phyloP scores from a whole-genome alignment of 108 stramenopile species.

The Discostella stelligeroides region DNA sequence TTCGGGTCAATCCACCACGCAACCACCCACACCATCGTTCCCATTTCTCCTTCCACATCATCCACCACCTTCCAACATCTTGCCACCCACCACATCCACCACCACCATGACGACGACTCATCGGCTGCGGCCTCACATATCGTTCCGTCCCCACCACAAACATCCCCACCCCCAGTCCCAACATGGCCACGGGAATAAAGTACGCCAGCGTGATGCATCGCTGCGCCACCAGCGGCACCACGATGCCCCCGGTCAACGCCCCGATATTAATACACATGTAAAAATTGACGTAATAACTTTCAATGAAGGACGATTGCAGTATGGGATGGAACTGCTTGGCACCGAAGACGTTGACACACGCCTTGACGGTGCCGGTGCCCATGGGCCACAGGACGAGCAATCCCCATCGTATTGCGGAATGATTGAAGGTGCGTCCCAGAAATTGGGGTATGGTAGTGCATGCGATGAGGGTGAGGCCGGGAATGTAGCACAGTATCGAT shows the following conservation, averaged over 20 bases:
- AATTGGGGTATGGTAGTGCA: conserved; percentile 67
- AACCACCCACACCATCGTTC: not conserved
- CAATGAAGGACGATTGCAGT: conserved; percentile 76
- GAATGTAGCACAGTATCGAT: conserved; percentile 67
- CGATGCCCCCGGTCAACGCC: conserved; percentile 76
- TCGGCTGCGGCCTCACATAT: conserved; percentile 64
- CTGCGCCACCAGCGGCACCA: conserved; percentile 79
- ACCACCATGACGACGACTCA: conserved; percentile 3
- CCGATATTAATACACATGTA: conserved; percentile 93
- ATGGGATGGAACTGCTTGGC: conserved; percentile 90
- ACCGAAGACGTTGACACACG: conserved; percentile 86
- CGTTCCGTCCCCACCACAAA: conserved; percentile 68
- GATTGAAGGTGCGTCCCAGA: conserved; percentile 68
- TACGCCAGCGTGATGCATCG: conserved; percentile 76
- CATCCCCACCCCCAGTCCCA: conserved; percentile 61
- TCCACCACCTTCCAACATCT: no score
- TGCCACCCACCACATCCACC: no score
- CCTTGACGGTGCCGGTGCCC: conserved; percentile 87
- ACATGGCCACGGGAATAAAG: conserved; percentile 71
- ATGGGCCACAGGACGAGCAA: conserved; percentile 77
- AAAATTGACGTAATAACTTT: conserved; percentile 85
- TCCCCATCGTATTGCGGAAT: conserved; percentile 48
- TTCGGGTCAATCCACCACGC: not conserved
- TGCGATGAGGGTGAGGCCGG: conserved; percentile 75
- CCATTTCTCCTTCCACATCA: conserved; percentile 18